Evolutionary conservation across 768 basidiomycete genomes (phyloP).

Genomic region (Punctularia strigosozonata): DNA sequence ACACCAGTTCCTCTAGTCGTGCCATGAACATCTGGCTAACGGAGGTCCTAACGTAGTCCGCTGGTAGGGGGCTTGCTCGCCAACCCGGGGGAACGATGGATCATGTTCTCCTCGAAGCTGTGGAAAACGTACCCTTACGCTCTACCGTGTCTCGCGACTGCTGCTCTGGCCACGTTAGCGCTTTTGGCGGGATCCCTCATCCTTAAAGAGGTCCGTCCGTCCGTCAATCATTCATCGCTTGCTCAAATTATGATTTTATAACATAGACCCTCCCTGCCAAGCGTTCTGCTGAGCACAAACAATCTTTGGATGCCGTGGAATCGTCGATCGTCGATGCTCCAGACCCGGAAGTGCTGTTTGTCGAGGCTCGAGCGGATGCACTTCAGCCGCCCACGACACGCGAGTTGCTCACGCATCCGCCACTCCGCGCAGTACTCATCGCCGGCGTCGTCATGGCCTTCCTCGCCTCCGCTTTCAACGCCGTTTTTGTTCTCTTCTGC

Average conservation of each 20-base stretch:
- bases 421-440: conserved; percentile 37
- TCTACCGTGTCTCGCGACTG: conserved; percentile 44
- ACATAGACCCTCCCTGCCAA: no score
- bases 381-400: no score
- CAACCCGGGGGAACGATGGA: conserved; percentile 40
- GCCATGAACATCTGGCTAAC: conserved; percentile 1
- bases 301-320: no score
- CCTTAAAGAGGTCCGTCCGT: conserved; percentile 39
- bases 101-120: conserved; percentile 30
- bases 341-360: no score
- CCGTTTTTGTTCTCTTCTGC: conserved; percentile 57
- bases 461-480: conserved; percentile 46
- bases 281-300: no score
- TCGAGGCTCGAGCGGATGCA: no score
- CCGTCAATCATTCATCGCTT: neutral
- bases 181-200: conserved; percentile 33
- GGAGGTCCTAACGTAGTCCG: conserved; percentile 25
- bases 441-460: conserved; percentile 45
- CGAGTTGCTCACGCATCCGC: conserved; percentile 34
- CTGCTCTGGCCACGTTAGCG: conserved; percentile 28
- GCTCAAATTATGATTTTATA: neutral
- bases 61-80: conserved; percentile 52
- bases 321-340: no score
- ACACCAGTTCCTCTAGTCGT: conserved; percentile 5
- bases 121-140: conserved; percentile 45